These are phyloP conservation scores for Globisporangium canariense DNA, from an alignment of 352 stramenopile genomes.

Conservation along the genomic window DNA sequence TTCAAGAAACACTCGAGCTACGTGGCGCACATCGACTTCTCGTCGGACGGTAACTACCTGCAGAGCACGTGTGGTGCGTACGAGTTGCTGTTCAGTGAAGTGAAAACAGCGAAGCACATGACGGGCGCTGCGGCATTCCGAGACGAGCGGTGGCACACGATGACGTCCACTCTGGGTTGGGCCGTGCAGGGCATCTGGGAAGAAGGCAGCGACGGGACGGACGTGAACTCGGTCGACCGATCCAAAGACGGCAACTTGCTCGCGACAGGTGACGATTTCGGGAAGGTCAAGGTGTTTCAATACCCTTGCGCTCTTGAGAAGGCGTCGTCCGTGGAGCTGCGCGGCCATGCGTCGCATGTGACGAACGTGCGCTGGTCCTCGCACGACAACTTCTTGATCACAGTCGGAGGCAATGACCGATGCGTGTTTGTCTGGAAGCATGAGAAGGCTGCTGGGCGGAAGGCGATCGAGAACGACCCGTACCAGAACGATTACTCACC, in stretches of 20 bases:
- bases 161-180: slow-evolving; percentile 88
- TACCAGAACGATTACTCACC: not conserved
- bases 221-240: slow-evolving; percentile 75
- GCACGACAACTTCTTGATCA: slow-evolving; percentile 61
- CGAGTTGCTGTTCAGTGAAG: slow-evolving; percentile 90
- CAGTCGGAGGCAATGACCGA: slow-evolving; percentile 75
- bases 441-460: slow-evolving; percentile 17
- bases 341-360: slow-evolving; percentile 77
- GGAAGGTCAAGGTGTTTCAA: slow-evolving; percentile 86
- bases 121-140: slow-evolving; percentile 74
- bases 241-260: slow-evolving; percentile 62
- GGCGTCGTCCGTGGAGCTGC: slow-evolving; percentile 46
- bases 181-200: slow-evolving; percentile 90
- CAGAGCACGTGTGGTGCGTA: slow-evolving; percentile 81
- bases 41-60: slow-evolving; percentile 52
- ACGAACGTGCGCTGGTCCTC: slow-evolving; percentile 69
- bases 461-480: slow-evolving; percentile 4
- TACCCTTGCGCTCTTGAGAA: slow-evolving; percentile 74
- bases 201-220: slow-evolving; percentile 64
- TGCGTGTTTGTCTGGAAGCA: slow-evolving; percentile 76
- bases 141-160: slow-evolving; percentile 89
- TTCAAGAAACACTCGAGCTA: slow-evolving; percentile 84
- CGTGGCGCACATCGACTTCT: slow-evolving; percentile 79
- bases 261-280: slow-evolving; percentile 78
- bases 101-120: slow-evolving; percentile 57